Evolutionary conservation across 345 rosid genomes (phyloP), one percentile per base, ranked within the genome.

Genomic region (Rhizophora mangle): DNA sequence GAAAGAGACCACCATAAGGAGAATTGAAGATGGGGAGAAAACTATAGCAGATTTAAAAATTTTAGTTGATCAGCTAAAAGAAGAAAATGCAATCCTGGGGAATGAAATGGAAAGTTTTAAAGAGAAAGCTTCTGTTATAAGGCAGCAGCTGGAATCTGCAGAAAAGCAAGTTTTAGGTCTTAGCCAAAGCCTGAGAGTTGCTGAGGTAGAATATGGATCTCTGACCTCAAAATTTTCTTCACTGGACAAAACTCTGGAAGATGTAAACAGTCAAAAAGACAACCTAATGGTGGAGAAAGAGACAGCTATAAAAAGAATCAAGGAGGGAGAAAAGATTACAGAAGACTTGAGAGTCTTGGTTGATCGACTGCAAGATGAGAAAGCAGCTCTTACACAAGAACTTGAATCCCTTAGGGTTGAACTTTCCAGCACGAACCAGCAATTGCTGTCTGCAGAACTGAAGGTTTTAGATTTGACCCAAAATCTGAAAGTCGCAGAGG

Each of bases 111-210:
- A 79, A 70, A 67, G 68, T 56, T 19, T 76, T 37, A 76, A 61
- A 71, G 86, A 60, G 18, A 82, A 86, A 64, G 69, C 77, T 81
- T 67, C 85, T 71, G 70, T 59, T 59, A 63, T 83, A 64, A 83
- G 79, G 80, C 82, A 83, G 82, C 86, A 77, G 57, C 83, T 85
- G 49, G 96, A 91, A 78, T 84, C 90, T 64, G 71, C 88, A 30
- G 86, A 84, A 70, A 80, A 78, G 74, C 75, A 74, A 72, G 75
- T 78, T 66, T 80, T 70, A 34, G 88, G 85, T 67, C 75, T 87
- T 49, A 68, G 79, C 72, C 65, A 34, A 60, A 62, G 64, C 26
- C 76, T 89, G 58, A 75, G 63, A 31, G 77, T 76, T 37, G 64
- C 82, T 0, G 78, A 57, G 77, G 90, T 82, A 66, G 96, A 87